Evolutionary conservation across 176 grass and related monocot species (phyloP).

Genomic region (Aegilops umbellulata): DNA sequence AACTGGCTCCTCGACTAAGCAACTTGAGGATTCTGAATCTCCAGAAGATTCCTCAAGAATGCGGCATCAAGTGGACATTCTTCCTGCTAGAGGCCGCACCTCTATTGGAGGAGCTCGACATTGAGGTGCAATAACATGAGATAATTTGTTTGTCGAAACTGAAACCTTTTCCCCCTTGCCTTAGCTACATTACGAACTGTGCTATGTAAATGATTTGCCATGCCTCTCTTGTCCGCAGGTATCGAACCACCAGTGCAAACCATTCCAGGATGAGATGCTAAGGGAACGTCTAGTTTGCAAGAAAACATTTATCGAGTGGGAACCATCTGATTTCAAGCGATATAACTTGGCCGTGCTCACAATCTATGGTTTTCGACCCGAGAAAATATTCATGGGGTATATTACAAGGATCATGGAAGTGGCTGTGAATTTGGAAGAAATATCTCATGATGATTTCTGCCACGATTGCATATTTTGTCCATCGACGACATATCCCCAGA

Average conservation of each 20-base stretch:
- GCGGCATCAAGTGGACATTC: not conserved
- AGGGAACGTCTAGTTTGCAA: no score
- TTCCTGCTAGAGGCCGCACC: not conserved
- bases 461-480: not conserved
- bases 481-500: not conserved
- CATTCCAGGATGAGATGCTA: not conserved
- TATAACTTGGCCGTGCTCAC: not conserved
- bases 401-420: not conserved
- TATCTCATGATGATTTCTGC: not conserved
- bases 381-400: not conserved
- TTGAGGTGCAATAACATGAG: not conserved
- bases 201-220: not conserved
- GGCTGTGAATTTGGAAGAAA: constrained; percentile 4
- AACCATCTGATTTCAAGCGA: constrained; percentile 9
- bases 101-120: not conserved
- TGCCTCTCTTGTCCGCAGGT: not conserved
- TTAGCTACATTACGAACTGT: no score
- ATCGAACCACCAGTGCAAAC: not conserved
- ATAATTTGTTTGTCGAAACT: no score
- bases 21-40: not conserved
- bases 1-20: not conserved
- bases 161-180: no score
- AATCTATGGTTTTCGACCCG: not conserved
- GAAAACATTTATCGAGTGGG: not conserved
- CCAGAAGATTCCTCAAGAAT: not conserved